These are phyloP conservation scores for Candida sp. DNA, from an alignment of 1,139 yeast species.

Conservation along the genomic window DNA sequence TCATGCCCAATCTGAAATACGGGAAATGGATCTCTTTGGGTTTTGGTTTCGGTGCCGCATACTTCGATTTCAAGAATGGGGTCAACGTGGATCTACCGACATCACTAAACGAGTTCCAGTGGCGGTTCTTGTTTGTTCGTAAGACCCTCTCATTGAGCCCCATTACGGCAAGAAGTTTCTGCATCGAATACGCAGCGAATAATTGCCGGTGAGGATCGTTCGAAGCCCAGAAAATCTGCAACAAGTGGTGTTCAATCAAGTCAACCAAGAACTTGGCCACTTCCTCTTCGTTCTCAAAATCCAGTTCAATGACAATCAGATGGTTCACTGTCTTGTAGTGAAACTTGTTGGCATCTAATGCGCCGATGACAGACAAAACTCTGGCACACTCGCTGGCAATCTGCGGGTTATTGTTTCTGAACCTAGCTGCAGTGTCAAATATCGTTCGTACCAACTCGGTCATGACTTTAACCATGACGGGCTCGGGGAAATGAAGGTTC, in stretches of 20 bases:
- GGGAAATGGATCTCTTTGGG: conserved; percentile 38
- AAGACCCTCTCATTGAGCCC: conserved; percentile 50
- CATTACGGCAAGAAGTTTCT: conserved; percentile 75
- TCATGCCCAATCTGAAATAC: conserved; percentile 36
- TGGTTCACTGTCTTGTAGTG: conserved; percentile 48
- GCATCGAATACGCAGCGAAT: conserved; percentile 89
- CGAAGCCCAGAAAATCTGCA: conserved; percentile 88
- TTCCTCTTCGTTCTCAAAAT: conserved; percentile 67
- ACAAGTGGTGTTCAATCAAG: conserved; percentile 70
- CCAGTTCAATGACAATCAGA: conserved; percentile 56
- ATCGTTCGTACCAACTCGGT: conserved; percentile 58
- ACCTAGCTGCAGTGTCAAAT: conserved; percentile 63
- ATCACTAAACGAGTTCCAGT: conserved; percentile 70
- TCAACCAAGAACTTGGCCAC: conserved; percentile 65
- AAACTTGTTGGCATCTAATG: conserved; percentile 70
- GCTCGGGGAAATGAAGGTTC: conserved; percentile 34
- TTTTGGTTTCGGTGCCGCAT: conserved; percentile 53
- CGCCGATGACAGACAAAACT: conserved; percentile 79
- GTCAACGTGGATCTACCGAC: conserved; percentile 75
- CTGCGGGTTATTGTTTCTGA: conserved; percentile 49
- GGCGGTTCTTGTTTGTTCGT: conserved; percentile 4
- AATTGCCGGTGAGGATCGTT: conserved; percentile 87
- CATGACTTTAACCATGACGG: conserved; percentile 32
- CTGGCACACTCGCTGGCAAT: conserved; percentile 66
- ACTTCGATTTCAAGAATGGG: conserved; percentile 78